A percentile compares a stretch with the other conserved stretches of the same genome.
phyloP scores from a whole-genome alignment of 257 asterid species.

The Nemophila menziesii region DNA sequence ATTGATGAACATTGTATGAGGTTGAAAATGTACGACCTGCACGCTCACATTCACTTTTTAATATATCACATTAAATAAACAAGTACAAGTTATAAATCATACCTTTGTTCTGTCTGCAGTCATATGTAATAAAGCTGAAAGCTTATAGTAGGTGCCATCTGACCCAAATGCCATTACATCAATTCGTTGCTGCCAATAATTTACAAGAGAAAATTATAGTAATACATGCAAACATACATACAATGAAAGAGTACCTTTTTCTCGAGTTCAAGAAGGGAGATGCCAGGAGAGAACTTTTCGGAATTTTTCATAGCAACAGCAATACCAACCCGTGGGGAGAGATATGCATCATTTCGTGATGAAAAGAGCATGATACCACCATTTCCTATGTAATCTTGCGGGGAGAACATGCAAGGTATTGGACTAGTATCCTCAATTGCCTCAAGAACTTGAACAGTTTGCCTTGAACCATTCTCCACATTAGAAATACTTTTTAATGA shows the following conservation, averaged over 20 bases:
- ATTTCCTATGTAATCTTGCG: slow-evolving; percentile 90
- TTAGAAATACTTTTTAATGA: slow-evolving; percentile 47
- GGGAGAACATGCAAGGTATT: slow-evolving; percentile 92
- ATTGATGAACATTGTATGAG: slow-evolving; percentile 72
- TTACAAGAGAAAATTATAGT: neutral
- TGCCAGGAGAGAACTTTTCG: slow-evolving; percentile 72
- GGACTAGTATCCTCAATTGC: slow-evolving; percentile 87
- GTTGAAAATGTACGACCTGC: slow-evolving; percentile 96
- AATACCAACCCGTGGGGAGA: slow-evolving; percentile 89
- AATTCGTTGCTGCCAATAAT: slow-evolving; percentile 67
- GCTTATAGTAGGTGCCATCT: slow-evolving; percentile 78
- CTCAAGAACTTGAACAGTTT: slow-evolving; percentile 77
- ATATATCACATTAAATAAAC: neutral
- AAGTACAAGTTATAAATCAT: slow-evolving; percentile 5
- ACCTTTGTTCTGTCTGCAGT: slow-evolving; percentile 99
- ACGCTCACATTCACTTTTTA: slow-evolving; percentile 7
- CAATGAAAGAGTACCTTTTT: slow-evolving; percentile 52
- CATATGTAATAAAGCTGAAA: slow-evolving; percentile 86
- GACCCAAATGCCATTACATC: slow-evolving; percentile 66
- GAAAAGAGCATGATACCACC: slow-evolving; percentile 90
- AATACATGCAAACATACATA: neutral
- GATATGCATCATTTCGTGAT: slow-evolving; percentile 73
- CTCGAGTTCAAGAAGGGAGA: slow-evolving; percentile 95
- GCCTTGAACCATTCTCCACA: slow-evolving; percentile 32
- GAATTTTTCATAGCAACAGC: slow-evolving; percentile 80